These are phyloP conservation scores for Funneliformis mosseae DNA, from an alignment of 192 early-diverging fungal species.

Conservation along the genomic window DNA sequence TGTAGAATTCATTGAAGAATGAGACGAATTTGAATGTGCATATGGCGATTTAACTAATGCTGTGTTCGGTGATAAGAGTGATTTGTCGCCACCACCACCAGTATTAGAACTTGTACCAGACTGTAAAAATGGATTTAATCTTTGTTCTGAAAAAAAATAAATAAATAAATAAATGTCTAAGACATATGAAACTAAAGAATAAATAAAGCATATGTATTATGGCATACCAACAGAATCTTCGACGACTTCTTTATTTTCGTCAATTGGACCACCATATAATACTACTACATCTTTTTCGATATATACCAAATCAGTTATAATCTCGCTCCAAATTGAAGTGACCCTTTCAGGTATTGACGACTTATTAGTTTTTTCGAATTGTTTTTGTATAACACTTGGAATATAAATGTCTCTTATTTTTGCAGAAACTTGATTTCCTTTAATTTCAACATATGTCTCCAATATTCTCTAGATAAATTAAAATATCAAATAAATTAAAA, in stretches of 20 bases:
- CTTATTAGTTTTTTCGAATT: background rate
- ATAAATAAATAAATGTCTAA: background rate
- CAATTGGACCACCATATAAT: constrained; percentile 41
- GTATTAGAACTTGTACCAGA: background rate
- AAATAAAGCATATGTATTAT: background rate
- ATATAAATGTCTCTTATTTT: constrained; percentile 5
- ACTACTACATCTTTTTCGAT: constrained; percentile 45
- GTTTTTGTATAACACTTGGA: background rate
- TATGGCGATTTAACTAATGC: constrained; percentile 9
- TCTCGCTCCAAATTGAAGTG: constrained; percentile 43
- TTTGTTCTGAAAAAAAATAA: background rate
- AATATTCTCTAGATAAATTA: background rate
- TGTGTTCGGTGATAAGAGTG: background rate
- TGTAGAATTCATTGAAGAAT: constrained; percentile 10
- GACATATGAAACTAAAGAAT: background rate
- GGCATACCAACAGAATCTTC: background rate
- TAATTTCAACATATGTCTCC: constrained; percentile 16
- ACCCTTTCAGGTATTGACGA: background rate
- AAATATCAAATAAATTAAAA: constrained; percentile 1
- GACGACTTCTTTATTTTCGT: constrained; percentile 34
- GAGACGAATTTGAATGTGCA: constrained; percentile 21
- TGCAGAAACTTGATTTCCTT: constrained; percentile 7
- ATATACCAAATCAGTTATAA: constrained; percentile 39
- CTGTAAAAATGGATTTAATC: background rate
- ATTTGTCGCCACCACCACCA: background rate